phyloP scores from a whole-genome alignment of 257 asterid genomes.

The Lantana camara region DNA sequence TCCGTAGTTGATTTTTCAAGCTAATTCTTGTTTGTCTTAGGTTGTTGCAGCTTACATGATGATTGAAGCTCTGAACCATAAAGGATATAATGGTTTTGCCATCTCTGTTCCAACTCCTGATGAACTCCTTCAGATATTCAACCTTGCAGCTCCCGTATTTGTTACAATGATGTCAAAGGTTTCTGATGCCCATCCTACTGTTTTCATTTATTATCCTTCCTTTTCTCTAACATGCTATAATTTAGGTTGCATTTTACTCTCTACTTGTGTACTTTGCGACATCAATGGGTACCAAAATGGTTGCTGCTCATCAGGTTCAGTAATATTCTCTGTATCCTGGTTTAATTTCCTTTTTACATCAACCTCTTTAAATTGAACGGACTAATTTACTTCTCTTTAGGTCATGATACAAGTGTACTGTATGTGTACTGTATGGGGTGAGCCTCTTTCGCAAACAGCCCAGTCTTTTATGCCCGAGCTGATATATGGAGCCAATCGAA shows the following conservation, averaged over 20 bases:
- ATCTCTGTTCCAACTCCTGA: conserved; percentile 72
- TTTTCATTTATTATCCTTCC: conserved; percentile 18
- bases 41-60: conserved; percentile 95
- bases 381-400: conserved; percentile 38
- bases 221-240: conserved; percentile 29
- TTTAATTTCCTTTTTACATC: conserved; percentile 2
- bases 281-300: conserved; percentile 72
- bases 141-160: conserved; percentile 93
- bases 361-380: conserved; percentile 8
- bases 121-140: conserved; percentile 71
- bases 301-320: conserved; percentile 93
- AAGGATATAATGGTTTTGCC: conserved; percentile 87
- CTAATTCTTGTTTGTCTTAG: conserved; percentile 44
- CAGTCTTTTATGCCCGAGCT: conserved; percentile 96
- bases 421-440: conserved; percentile 88
- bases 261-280: conserved; percentile 92
- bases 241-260: conserved; percentile 80
- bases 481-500: conserved; percentile 78
- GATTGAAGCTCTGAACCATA: conserved; percentile 68
- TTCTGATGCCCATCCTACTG: conserved; percentile 20
- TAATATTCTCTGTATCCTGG: conserved; percentile 11
- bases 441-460: conserved; percentile 97
- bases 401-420: conserved; percentile 89
- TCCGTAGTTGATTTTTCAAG: conserved; percentile 2
- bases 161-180: conserved; percentile 95